Evolutionary conservation across 495 filamentous ascomycete species (phyloP), one percentile per base, ranked within the genome.

Genomic region (Xylaria nigripes): DNA sequence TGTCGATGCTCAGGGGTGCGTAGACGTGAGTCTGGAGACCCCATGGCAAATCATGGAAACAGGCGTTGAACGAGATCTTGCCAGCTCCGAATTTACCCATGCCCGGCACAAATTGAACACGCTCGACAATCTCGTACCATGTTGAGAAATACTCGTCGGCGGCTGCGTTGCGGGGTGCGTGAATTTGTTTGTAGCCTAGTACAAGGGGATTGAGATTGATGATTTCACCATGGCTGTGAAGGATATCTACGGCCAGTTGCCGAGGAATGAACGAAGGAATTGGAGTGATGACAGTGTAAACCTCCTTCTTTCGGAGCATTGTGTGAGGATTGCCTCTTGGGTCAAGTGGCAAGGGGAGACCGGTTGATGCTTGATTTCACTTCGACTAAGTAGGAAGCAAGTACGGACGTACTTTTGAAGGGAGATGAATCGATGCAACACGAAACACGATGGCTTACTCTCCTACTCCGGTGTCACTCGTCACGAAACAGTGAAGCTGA

Each of bases 191-290:
- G 67, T 86, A 78, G 3, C 77, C 72, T 52, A 87, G 74, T 15
- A 90, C 86, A 21, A 89, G 79, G 0, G 86, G 86, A 61, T 89
- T 90, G 22, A 89, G 72, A 0, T 82, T 83, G 64, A 90, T 89
- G 66, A 90, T 86, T 56, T 82, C 82, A 50, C 74, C 70, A 62
- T 89, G 86, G 51, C 60, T 68, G 45, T 69, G 67, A 45, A 69
- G 67, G 51, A 69, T 69, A 50, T 69, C 67, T 58, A 69, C 66
- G 48, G 67, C 67, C 18, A 69, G 48, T 45, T 69, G 73, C 54
- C 73, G 73, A 16, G 73, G 72, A 47, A 76, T 76, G 44, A 73
- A 76, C 46, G 67, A 61, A 52, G 73, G 73, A 44, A 76, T 74
- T 22, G 73, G 73, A 38, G 72, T 76, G 58, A 76, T 70, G 13